These are phyloP conservation scores for Marchantia polymorpha DNA, from an alignment of 225 moss, liverwort and hornwort species.

Conservation along the genomic window DNA sequence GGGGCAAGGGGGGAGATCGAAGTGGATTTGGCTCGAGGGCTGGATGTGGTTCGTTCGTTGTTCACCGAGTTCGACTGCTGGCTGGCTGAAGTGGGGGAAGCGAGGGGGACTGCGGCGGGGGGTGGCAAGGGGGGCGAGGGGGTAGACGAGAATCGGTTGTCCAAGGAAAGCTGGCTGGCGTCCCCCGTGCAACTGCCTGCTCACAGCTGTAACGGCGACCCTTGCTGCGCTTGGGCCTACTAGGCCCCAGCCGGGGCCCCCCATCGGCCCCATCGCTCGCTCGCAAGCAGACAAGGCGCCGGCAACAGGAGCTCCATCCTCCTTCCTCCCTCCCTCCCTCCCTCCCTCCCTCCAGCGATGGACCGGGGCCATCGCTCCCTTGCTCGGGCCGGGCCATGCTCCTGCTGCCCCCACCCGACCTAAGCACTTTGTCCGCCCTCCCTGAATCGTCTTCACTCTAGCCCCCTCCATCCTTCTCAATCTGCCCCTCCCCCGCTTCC, in stretches of 20 bases:
- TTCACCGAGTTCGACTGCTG: conserved; percentile 5
- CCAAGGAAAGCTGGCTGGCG: not conserved
- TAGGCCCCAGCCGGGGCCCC: too few species aligned
- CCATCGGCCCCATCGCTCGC: not conserved
- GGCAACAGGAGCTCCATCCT: conserved; percentile 7
- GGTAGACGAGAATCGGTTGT: not conserved
- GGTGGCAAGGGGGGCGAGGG: not conserved
- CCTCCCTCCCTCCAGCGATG: conserved; percentile 12
- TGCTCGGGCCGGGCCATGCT: not conserved
- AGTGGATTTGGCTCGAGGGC: not conserved
- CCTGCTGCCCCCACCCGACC: not conserved
- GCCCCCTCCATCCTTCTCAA: not conserved
- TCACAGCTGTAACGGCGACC: conserved; percentile 25
- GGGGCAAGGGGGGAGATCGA: not conserved
- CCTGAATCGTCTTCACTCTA: conserved; percentile 21
- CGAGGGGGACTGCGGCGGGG: not conserved
- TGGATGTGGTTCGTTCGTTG: too few species aligned
- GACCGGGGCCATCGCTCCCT: not conserved
- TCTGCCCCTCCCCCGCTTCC: not conserved
- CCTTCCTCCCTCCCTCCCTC: not conserved
- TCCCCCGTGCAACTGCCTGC: conserved; percentile 11
- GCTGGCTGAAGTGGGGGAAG: conserved; percentile 12
- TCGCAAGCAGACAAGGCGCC: not conserved
- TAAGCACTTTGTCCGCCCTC: conserved; percentile 1
- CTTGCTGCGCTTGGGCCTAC: not conserved